Conservation (phyloP, 1,284 basidiomycete species). For the Malassezia yamatoensis region DNA sequence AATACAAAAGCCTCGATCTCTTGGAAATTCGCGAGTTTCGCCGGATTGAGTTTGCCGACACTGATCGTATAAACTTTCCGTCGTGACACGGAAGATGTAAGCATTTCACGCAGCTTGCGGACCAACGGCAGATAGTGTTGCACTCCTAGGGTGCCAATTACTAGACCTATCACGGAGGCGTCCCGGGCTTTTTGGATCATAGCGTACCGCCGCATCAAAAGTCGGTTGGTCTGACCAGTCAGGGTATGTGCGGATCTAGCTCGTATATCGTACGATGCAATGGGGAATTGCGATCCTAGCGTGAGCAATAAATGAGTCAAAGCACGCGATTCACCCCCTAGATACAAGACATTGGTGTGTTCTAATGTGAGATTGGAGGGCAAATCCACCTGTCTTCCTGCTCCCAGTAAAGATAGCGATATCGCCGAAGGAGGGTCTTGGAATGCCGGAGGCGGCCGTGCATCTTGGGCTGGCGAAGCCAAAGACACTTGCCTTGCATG, state of each 20-base stretch:
- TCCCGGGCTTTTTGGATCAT: constrained; percentile 78
- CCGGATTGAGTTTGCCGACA: constrained; percentile 88
- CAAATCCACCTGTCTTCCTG: neutral
- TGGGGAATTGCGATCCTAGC: constrained; percentile 34
- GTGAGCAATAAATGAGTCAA: constrained; percentile 66
- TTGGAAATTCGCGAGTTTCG: constrained; percentile 89
- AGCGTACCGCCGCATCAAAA: constrained; percentile 85
- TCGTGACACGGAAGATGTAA: constrained; percentile 59
- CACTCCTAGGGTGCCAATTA: constrained; percentile 88
- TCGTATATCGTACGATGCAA: constrained; percentile 66
- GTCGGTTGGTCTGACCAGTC: constrained; percentile 59
- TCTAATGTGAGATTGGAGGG: neutral
- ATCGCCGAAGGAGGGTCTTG: neutral
- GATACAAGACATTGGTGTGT: constrained; percentile 58
- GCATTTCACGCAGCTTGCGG: constrained; percentile 23
- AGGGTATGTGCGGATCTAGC: constrained; percentile 51
- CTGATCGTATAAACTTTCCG: constrained; percentile 68
- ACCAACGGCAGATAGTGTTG: constrained; percentile 30
- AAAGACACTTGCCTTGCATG: neutral
- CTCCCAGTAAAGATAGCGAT: constrained; percentile 1
- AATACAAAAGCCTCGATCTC: constrained; percentile 94
- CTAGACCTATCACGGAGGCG: constrained; percentile 85
- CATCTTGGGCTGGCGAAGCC: neutral
- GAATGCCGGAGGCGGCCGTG: neutral
- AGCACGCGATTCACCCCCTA: constrained; percentile 71